phyloP scores from a whole-genome alignment of 164 flowering plant species.

The Aristolochia contorta region DNA sequence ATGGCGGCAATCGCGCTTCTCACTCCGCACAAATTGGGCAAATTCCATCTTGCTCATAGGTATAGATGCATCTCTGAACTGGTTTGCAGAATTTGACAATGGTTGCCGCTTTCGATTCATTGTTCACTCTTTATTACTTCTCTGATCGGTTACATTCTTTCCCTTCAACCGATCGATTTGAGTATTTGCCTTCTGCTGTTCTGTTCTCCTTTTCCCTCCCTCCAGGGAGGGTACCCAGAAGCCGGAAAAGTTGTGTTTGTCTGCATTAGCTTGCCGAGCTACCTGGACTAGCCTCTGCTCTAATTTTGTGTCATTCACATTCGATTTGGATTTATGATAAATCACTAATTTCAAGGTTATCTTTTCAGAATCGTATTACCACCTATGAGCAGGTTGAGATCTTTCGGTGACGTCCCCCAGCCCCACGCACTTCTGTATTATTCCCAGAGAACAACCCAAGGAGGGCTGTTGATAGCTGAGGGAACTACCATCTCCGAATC shows the following conservation, averaged over 20 bases:
- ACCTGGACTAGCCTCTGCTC: too few species aligned
- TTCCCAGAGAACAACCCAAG: slow-evolving; percentile 43
- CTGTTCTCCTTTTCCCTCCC: neutral
- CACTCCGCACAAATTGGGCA: slow-evolving; percentile 20
- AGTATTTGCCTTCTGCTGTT: neutral
- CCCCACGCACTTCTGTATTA: slow-evolving; percentile 52
- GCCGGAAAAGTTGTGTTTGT: neutral
- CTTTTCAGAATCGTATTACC: slow-evolving; percentile 40
- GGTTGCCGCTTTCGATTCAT: neutral
- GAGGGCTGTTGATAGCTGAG: slow-evolving; percentile 49
- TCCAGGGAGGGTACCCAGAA: too few species aligned
- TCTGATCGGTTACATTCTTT: too few species aligned
- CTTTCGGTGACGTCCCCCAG: slow-evolving; percentile 36
- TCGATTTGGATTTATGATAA: too few species aligned
- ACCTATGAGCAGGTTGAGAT: slow-evolving; percentile 45
- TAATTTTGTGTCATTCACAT: too few species aligned
- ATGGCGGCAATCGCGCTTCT: slow-evolving; percentile 15
- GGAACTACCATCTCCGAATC: slow-evolving; percentile 46
- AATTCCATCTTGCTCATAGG: slow-evolving; percentile 25
- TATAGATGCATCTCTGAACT: neutral
- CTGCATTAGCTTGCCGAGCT: too few species aligned
- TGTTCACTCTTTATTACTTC: too few species aligned
- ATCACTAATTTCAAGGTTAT: neutral
- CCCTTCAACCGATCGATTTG: too few species aligned
- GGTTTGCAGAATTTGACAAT: neutral